Evolutionary conservation across 768 basidiomycete genomes (phyloP).

Genomic region (Podaxis sp.): DNA sequence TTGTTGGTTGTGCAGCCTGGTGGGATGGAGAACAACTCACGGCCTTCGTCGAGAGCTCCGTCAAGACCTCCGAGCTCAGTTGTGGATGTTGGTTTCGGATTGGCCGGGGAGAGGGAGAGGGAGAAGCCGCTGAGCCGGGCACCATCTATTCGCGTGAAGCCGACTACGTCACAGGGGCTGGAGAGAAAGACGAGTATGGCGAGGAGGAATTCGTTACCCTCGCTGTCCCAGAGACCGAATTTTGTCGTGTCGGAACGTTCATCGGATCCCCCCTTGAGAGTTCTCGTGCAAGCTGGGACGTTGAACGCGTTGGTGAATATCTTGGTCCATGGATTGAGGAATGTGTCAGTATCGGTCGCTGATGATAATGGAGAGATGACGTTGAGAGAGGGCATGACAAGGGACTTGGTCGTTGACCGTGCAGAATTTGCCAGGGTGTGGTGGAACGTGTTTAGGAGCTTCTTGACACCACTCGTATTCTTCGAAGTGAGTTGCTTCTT

Average conservation of each 20-base stretch:
- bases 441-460: slow-evolving; percentile 84
- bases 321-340: slow-evolving; percentile 74
- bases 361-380: slow-evolving; percentile 89
- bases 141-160: slow-evolving; percentile 79
- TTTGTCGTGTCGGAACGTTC: slow-evolving; percentile 62
- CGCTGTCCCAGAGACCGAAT: slow-evolving; percentile 61
- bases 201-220: slow-evolving; percentile 77
- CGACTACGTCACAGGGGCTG: slow-evolving; percentile 62
- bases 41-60: slow-evolving; percentile 58
- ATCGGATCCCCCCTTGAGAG: slow-evolving; percentile 70
- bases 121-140: slow-evolving; percentile 53
- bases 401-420: slow-evolving; percentile 72
- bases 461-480: slow-evolving; percentile 77
- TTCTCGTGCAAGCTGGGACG: slow-evolving; percentile 77
- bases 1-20: slow-evolving; percentile 65
- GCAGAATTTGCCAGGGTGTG: slow-evolving; percentile 73
- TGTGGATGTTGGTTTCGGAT: slow-evolving; percentile 31
- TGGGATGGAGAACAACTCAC: slow-evolving; percentile 48
- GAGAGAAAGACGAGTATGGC: slow-evolving; percentile 79
- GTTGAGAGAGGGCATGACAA: slow-evolving; percentile 68
- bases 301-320: slow-evolving; percentile 72
- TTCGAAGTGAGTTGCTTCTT: slow-evolving; percentile 63
- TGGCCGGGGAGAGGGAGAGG: slow-evolving; percentile 24
- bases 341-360: slow-evolving; percentile 76
- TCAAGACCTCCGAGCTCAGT: slow-evolving; percentile 74